phyloP scores from a whole-genome alignment of 2,329 filamentous ascomycete genomes.

The Pseudogymnoascus sp. region DNA sequence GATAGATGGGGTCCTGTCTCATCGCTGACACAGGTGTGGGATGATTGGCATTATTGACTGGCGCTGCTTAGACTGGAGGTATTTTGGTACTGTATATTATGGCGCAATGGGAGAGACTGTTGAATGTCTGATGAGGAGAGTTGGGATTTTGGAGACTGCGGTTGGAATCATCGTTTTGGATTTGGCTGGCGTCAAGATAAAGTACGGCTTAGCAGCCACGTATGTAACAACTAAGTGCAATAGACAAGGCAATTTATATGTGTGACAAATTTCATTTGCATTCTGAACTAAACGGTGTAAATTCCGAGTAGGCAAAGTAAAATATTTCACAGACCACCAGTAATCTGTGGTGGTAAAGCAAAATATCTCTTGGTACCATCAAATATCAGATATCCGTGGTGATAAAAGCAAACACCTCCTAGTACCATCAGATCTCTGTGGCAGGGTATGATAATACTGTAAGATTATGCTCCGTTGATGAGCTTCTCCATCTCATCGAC shows the following conservation, averaged over 20 bases:
- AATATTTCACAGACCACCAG: neutral
- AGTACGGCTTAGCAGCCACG: neutral
- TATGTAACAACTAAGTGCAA: neutral
- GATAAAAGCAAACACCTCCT: neutral
- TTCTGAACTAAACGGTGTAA: neutral
- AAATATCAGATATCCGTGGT: neutral
- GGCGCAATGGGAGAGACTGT: neutral
- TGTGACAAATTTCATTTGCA: neutral
- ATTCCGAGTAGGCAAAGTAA: neutral
- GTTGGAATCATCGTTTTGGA: neutral
- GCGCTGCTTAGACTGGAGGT: neutral
- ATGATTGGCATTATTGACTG: neutral
- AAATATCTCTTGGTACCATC: neutral
- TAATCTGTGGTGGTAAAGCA: neutral
- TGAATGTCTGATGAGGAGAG: neutral
- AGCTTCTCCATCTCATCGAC: slow-evolving; percentile 48
- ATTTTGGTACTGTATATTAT: neutral
- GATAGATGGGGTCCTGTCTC: neutral
- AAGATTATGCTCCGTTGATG: slow-evolving; percentile 16
- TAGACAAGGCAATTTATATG: neutral
- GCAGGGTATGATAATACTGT: neutral
- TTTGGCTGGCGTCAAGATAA: neutral
- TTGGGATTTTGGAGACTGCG: neutral
- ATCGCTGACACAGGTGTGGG: neutral
- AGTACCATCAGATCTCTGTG: neutral